These are phyloP conservation scores for Cordyceps cicadae DNA, from an alignment of 2,329 filamentous ascomycete species.

Conservation along the genomic window DNA sequence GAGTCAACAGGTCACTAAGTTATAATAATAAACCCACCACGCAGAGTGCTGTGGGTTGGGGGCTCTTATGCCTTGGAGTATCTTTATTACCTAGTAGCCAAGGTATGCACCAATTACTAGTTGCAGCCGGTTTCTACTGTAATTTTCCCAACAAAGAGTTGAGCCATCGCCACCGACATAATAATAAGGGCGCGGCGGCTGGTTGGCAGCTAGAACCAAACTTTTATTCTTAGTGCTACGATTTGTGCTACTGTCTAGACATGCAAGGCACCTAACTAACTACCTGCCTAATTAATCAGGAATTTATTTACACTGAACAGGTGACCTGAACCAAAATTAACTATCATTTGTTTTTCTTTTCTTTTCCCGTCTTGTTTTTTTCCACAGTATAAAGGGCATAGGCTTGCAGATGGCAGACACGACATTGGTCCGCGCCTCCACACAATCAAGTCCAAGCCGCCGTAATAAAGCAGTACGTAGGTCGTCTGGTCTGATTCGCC, in stretches of 20 bases:
- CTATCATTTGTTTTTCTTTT: not conserved
- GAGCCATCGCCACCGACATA: no score
- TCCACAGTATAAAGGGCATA: not conserved
- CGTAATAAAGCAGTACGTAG: no score
- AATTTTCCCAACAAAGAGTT: no score
- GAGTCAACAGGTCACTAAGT: not conserved
- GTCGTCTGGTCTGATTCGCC: not conserved
- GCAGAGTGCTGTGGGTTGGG: not conserved
- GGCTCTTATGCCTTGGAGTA: no score
- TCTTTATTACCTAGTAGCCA: no score
- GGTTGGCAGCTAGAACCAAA: not conserved
- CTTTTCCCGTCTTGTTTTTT: no score
- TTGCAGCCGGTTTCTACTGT: no score
- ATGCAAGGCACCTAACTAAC: not conserved
- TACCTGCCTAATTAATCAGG: not conserved
- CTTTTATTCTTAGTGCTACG: not conserved
- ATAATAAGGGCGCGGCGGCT: no score
- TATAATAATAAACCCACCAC: not conserved
- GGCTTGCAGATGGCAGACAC: conserved; percentile 4
- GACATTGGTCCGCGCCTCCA: not conserved
- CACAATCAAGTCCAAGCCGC: not conserved
- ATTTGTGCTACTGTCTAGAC: not conserved
- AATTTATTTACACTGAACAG: not conserved
- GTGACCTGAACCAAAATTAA: no score
- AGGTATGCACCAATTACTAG: no score